Conservation (phyloP, 2,329 filamentous ascomycete genomes). For the Trichoderma pleuroti region DNA sequence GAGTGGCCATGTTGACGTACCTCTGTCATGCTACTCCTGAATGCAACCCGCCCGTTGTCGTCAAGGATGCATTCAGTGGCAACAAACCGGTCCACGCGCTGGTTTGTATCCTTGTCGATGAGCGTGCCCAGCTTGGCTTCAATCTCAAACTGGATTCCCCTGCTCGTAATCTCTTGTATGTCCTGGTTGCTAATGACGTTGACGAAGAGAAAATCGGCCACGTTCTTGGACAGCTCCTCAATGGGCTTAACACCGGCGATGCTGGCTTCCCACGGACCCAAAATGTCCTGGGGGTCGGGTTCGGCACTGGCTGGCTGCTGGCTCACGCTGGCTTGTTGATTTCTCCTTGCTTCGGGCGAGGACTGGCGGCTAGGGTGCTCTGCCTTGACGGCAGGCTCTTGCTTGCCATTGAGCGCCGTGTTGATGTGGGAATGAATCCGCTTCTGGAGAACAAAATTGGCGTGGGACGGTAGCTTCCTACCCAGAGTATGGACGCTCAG, state of each 20-base stretch:
- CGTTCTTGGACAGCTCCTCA: slow-evolving; percentile 68
- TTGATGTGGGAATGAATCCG: slow-evolving; percentile 29
- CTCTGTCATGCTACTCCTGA: slow-evolving; percentile 87
- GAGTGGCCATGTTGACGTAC: slow-evolving; percentile 45
- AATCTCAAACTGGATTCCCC: slow-evolving; percentile 78
- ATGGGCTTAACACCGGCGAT: slow-evolving; percentile 68
- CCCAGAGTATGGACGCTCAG: slow-evolving; percentile 37
- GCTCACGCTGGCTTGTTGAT: slow-evolving; percentile 25
- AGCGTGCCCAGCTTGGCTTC: slow-evolving; percentile 90
- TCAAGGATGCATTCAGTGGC: slow-evolving; percentile 67
- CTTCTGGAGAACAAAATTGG: slow-evolving; percentile 47
- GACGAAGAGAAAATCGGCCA: slow-evolving; percentile 79
- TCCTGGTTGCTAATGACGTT: slow-evolving; percentile 67
- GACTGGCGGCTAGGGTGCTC: slow-evolving; percentile 42
- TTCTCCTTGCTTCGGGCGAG: slow-evolving; percentile 45
- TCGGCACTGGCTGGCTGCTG: slow-evolving; percentile 25
- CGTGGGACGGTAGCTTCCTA: slow-evolving; percentile 37
- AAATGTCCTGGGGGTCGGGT: slow-evolving; percentile 33
- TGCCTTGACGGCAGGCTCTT: slow-evolving; percentile 28
- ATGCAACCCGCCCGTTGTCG: slow-evolving; percentile 60
- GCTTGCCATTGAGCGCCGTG: slow-evolving; percentile 37
- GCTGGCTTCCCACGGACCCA: slow-evolving; percentile 62
- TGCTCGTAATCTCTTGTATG: slow-evolving; percentile 58
- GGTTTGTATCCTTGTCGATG: slow-evolving; percentile 67
- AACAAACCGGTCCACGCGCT: slow-evolving; percentile 65